A percentile compares a stretch with the other conserved stretches of the same genome.
These are phyloP conservation scores for Abrus pulchellus DNA, from an alignment of 306 rosid genomes.

Conservation along the genomic window DNA sequence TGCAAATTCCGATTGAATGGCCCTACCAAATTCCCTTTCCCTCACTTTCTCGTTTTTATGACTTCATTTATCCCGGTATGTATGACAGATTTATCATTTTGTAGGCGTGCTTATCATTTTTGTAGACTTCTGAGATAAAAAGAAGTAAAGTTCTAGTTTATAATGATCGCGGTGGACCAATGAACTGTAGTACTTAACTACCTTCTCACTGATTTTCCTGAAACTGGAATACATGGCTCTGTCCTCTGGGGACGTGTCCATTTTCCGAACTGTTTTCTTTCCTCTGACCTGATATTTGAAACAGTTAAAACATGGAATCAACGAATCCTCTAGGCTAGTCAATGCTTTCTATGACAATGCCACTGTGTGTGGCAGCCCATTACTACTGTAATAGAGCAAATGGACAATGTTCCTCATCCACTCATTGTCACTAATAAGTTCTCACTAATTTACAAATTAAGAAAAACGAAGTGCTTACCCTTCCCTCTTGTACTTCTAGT, in stretches of 20 bases:
- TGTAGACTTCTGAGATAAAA: conserved; percentile 36
- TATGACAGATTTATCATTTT: conserved; percentile 6
- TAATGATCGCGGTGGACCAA: conserved; percentile 47
- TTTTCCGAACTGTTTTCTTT: conserved; percentile 24
- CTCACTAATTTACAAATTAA: background rate
- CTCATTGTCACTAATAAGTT: conserved; percentile 3
- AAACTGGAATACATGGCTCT: conserved; percentile 20
- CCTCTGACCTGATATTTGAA: conserved; percentile 29
- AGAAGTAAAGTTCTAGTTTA: conserved; percentile 13
- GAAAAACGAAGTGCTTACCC: conserved; percentile 6
- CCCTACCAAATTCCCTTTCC: conserved; percentile 7
- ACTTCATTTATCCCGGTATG: conserved; percentile 27
- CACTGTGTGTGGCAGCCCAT: conserved; percentile 20
- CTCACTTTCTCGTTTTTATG: conserved; percentile 22
- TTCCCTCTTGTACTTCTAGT: conserved; percentile 17
- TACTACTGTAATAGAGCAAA: background rate
- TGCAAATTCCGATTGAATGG: conserved; percentile 32
- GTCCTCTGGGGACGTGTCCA: background rate
- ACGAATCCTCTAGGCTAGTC: background rate
- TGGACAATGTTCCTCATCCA: background rate
- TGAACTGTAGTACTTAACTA: background rate
- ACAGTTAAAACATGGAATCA: background rate
- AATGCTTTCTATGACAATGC: conserved; percentile 2
- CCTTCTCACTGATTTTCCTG: conserved; percentile 35
- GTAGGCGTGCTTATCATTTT: conserved; percentile 30